Percentiles rank a stretch among this genome's conserved stretches.
Conservation (phyloP, 208 protist species). For the Acanthamoeba healyi region DNA sequence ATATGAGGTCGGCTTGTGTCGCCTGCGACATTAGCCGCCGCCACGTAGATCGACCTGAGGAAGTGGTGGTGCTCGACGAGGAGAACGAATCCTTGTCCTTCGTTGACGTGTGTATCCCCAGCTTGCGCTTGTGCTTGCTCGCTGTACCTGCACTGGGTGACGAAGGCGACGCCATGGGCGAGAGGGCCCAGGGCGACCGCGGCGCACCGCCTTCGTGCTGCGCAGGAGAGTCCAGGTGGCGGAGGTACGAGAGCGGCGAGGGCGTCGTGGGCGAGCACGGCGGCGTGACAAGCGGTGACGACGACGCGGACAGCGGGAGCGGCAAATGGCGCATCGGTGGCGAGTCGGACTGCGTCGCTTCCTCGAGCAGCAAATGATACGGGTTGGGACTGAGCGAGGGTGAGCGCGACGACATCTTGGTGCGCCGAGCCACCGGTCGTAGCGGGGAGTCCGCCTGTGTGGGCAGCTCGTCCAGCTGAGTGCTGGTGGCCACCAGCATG, state of each 20-base stretch:
- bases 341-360: not conserved
- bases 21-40: slow-evolving; percentile 23
- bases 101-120: not conserved
- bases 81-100: not conserved
- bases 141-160: not conserved
- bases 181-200: not conserved
- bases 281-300: not conserved
- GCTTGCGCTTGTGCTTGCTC: not conserved
- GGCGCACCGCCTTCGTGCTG: not conserved
- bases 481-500: not conserved
- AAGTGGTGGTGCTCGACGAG: not conserved
- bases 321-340: not conserved
- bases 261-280: not conserved
- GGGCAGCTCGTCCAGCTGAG: not conserved
- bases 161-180: not conserved
- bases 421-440: too few relatives aligned
- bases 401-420: not conserved
- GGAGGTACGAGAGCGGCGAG: too few relatives aligned
- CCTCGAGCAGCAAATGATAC: not conserved
- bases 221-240: not conserved
- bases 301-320: not conserved
- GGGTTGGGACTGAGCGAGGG: slow-evolving; percentile 14
- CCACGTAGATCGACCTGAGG: not conserved
- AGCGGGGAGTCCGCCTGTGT: not conserved
- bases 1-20: not conserved